phyloP scores from a whole-genome alignment of 495 filamentous ascomycete species.

The Aspergillus ostianus region DNA sequence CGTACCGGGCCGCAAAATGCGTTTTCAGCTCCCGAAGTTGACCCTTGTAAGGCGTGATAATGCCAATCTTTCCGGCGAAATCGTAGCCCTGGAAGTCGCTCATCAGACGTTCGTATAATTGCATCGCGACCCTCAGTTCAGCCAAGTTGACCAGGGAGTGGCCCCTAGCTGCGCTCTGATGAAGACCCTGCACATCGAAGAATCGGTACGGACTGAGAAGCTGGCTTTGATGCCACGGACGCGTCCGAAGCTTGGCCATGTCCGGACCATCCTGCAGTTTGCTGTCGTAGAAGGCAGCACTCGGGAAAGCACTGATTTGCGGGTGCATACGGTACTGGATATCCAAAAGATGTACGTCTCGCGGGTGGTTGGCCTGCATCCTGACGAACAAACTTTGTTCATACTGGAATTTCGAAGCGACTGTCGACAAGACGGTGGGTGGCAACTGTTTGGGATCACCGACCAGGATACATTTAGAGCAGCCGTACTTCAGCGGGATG shows the following conservation, averaged over 20 bases:
- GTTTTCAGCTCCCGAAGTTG: slow-evolving; percentile 78
- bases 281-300: slow-evolving; percentile 86
- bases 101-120: slow-evolving; percentile 73
- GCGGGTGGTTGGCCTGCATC: slow-evolving; percentile 89
- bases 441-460: slow-evolving; percentile 97
- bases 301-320: slow-evolving; percentile 87
- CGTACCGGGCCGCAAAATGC: slow-evolving; percentile 68
- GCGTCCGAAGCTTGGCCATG: slow-evolving; percentile 71
- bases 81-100: slow-evolving; percentile 67
- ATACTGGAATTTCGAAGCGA: slow-evolving; percentile 89
- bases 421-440: slow-evolving; percentile 90
- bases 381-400: slow-evolving; percentile 97
- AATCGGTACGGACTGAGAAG: slow-evolving; percentile 93
- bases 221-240: slow-evolving; percentile 80
- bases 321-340: slow-evolving; percentile 99
- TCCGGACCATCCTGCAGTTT: slow-evolving; percentile 77
- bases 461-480: slow-evolving; percentile 93
- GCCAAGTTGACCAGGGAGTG: slow-evolving; percentile 89
- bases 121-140: slow-evolving; percentile 80
- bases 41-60: slow-evolving; percentile 96
- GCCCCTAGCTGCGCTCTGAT: slow-evolving; percentile 70
- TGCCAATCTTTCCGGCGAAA: slow-evolving; percentile 81
- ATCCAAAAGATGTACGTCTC: slow-evolving; percentile 91
- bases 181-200: slow-evolving; percentile 90
- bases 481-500: slow-evolving; percentile 96